Evolutionary conservation across 805 yeast species (phyloP).

Genomic region (Metschnikowia kofuensis): DNA sequence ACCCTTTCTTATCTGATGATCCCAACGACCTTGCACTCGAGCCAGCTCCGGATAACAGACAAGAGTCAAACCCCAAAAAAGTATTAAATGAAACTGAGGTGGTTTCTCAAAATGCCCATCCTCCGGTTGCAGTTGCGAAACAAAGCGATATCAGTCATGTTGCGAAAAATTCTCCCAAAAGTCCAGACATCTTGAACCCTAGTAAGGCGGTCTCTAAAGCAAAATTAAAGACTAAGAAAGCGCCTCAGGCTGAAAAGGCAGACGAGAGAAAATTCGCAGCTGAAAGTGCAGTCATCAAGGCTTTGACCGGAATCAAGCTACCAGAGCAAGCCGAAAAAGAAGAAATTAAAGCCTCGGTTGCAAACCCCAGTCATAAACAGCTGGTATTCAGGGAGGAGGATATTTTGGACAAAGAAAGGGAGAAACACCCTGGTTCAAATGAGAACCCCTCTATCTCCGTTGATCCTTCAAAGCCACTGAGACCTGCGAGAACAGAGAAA

Average conservation of each 20-base stretch:
- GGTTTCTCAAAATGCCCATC: background rate
- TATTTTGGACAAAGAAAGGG: background rate
- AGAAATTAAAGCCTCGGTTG: background rate
- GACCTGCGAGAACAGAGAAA: background rate
- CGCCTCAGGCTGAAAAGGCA: background rate
- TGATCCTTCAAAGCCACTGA: background rate
- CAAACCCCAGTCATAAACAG: background rate
- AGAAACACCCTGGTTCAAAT: background rate
- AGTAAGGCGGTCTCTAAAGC: background rate
- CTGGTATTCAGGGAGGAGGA: background rate
- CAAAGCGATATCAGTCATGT: background rate
- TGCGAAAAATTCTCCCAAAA: background rate
- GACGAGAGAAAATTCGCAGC: background rate
- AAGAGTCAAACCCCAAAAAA: background rate
- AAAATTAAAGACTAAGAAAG: background rate
- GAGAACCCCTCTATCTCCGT: background rate
- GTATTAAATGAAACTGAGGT: background rate
- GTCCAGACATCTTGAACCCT: background rate
- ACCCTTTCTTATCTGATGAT: slow-evolving; percentile 2
- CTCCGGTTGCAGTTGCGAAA: background rate
- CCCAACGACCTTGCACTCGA: background rate
- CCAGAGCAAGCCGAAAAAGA: background rate
- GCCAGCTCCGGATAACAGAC: background rate
- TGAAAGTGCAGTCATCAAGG: background rate
- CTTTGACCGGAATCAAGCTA: background rate